Base-by-base conservation (phyloP, 2,329 filamentous ascomycete genomes). In the Colletotrichum sp. region DNA sequence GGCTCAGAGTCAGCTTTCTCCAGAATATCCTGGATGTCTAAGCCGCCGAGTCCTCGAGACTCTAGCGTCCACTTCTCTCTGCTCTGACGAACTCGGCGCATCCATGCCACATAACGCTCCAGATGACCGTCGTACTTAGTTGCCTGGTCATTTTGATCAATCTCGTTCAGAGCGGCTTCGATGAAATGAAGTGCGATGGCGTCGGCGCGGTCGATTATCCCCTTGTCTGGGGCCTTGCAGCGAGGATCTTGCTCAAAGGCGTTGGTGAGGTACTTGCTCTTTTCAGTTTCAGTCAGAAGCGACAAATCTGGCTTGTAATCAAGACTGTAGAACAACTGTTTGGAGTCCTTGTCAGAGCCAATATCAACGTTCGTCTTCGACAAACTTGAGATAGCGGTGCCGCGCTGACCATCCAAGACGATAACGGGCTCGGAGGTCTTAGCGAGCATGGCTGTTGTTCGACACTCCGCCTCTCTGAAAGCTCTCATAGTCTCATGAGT, bases 381-480 rank as follows among this genome's bases (percentile, higher is more conserved):
- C 34, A 72, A 18, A 26, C 55, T 68, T 8, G 71, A 62, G 39
- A 72, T 72, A 12, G 71, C 71, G 21, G 71, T 72, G 12, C 71
- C 71, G 2, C 71, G 71, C 57, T 72, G 28, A 12, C 64, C 71
- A 1, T 60, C 63, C 7, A 68, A 21, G 13, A 44, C 16, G 15
- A 72, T 24, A 2, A 72, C 64, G 3, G 71, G 71, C 30, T 72
- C 64, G 10, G 55, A 13, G 36, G 55, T 62, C 9, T 36, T 36
- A 4, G 32, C 71, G 1, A 72, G 28, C 26, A 68, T 9, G 13
- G 39, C 71, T 7, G 62, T 30, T 1, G 71, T 72, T 3, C 24
- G 24, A 18, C 28, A 72, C 18, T 72, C 71, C 10, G 52, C 55
- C 36, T 72, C 71, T 24, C 71, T 30, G 30, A 72, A 68, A 8